phyloP scores from a whole-genome alignment of 2,329 filamentous ascomycete species.

The Exophiala aquamarina region DNA sequence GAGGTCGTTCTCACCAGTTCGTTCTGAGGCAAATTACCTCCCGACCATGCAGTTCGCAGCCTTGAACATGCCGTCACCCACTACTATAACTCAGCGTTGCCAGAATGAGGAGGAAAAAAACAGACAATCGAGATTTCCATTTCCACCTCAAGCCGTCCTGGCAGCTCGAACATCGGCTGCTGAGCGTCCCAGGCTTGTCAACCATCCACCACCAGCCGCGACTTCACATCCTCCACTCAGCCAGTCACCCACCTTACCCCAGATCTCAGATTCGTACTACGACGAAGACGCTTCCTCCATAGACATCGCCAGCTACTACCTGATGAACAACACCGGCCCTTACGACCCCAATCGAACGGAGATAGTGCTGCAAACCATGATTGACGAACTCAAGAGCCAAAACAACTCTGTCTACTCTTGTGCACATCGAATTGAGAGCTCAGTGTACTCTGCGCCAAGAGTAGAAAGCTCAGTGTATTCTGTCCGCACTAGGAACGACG shows the following conservation, averaged over 20 bases:
- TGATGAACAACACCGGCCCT: slow-evolving; percentile 4
- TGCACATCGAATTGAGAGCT: not conserved
- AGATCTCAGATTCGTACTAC: slow-evolving; percentile 6
- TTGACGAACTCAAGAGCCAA: slow-evolving; percentile 12
- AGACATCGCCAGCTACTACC: slow-evolving; percentile 19
- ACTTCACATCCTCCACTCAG: not conserved
- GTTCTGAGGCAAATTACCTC: not conserved
- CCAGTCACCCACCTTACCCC: slow-evolving; percentile 1
- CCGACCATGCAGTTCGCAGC: slow-evolving; percentile 6
- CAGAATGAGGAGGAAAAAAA: not conserved
- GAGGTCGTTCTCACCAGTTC: not conserved
- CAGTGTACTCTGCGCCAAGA: not conserved
- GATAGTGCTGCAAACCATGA: slow-evolving; percentile 15
- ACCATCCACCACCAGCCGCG: not conserved
- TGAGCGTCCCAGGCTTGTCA: too few relatives aligned
- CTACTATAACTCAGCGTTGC: not conserved
- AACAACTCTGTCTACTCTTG: not conserved
- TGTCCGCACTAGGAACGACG: not conserved
- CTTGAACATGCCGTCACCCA: not conserved
- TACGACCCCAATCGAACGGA: slow-evolving; percentile 7
- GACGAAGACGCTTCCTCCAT: slow-evolving; percentile 12
- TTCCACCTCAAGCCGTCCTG: not conserved
- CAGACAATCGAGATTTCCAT: not conserved
- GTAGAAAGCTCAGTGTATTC: not conserved
- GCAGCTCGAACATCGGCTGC: not conserved